These are phyloP conservation scores for Lactifluus piperatus DNA, from an alignment of 768 basidiomycete species.

Conservation along the genomic window DNA sequence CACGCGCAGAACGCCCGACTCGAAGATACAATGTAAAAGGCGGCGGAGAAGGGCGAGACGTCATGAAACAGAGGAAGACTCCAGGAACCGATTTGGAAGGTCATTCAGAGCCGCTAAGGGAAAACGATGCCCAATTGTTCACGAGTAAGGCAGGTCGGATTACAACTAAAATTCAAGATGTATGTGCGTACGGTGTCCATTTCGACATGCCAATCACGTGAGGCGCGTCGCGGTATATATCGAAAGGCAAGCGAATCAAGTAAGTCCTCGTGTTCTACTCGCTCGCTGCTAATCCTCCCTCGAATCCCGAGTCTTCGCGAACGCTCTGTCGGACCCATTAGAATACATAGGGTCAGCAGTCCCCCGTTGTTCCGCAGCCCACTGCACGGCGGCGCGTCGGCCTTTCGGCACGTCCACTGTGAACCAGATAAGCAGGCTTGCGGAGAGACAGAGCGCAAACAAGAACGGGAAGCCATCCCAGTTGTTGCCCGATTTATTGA, in stretches of 20 bases:
- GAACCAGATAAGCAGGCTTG: conserved; percentile 74
- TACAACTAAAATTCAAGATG: not conserved
- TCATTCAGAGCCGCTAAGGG: conserved; percentile 7
- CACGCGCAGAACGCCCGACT: conserved; percentile 7
- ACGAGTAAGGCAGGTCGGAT: not conserved
- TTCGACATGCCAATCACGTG: too few relatives aligned
- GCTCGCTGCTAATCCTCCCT: not conserved
- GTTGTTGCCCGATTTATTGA: conserved; percentile 59
- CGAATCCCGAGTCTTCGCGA: not conserved
- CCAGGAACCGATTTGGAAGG: conserved; percentile 9
- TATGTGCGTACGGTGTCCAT: not conserved
- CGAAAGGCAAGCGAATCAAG: not conserved
- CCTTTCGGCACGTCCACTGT: conserved; percentile 34
- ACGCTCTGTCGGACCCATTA: not conserved
- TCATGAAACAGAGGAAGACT: conserved; percentile 19
- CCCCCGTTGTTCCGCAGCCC: conserved; percentile 26
- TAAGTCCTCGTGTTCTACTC: not conserved
- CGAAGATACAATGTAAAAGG: conserved; percentile 13
- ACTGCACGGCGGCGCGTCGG: conserved; percentile 32
- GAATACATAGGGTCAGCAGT: not conserved
- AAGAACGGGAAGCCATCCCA: conserved; percentile 84
- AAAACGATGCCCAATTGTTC: not conserved
- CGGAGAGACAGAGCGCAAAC: conserved; percentile 57
- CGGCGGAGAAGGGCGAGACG: conserved; percentile 14
- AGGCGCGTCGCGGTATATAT: not conserved